Evolutionary conservation across 495 filamentous ascomycete genomes (phyloP), one percentile per base, ranked within the genome.

Genomic region (Penicillium macrosclerotiorum): DNA sequence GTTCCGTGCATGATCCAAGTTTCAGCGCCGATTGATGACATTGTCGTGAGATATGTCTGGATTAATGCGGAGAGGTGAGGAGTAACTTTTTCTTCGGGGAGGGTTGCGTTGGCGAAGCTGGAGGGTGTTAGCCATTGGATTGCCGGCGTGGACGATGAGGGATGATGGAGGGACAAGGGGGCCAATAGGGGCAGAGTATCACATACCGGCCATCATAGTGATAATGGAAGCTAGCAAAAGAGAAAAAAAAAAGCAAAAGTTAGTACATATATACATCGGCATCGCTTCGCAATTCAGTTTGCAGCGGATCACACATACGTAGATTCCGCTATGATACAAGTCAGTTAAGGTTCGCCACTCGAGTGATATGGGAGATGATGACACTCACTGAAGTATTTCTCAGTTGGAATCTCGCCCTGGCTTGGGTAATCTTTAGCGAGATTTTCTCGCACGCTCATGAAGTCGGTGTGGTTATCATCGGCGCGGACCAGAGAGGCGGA

Each of bases 1-100:
- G 74, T 74, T 16, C 80, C 80, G 47, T 83, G 80, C 73, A 82
- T 82, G 30, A 83, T 77, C 80, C 80, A 83, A 27, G 78, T 83
- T 52, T 81, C 77, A 5, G 72, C 74, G 8, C 75, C 76, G 24
- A 83, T 63, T 19, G 74, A 69, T 22, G 64, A 54, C 78, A 82
- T 82, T 8, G 75, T 77, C 3, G 62, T 60, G 8, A 82, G 58
- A 42, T 82, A 82, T 9, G 79, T 76, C 51, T 72, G 74, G 49
- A 80, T 70, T 11, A 82, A 64, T n/a, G 62, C 61, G 22, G 67
- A 72, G 8, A 83, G 64, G 35, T 76, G 64, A 2, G 63, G 55
- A 12, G 52, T 62, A 34, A 75, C 76, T 43, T 82, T 65, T 17
- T 71, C 62, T 35, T 74, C 72, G 5, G 66, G 57, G 11, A 83